Evolutionary conservation across 83 land plant species (phyloP).

Genomic region (Picea abies): DNA sequence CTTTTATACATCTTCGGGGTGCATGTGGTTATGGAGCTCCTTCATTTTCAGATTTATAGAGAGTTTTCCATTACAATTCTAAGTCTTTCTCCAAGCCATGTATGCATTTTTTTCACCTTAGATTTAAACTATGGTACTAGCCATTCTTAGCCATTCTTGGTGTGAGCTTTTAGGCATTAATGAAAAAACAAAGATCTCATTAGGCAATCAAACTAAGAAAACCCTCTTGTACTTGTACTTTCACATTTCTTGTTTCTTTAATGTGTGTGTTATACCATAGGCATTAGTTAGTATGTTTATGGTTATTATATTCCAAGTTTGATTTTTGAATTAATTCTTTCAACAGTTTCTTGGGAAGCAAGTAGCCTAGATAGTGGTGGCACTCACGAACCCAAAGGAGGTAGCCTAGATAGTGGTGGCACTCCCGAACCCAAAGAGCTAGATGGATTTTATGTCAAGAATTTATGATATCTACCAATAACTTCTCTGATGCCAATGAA

Average conservation of each 20-base stretch:
- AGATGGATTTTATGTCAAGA: slow-evolving; percentile 71
- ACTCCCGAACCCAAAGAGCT: slow-evolving; percentile 72
- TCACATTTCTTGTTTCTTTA: not conserved
- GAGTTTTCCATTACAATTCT: slow-evolving; percentile 22
- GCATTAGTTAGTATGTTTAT: not conserved
- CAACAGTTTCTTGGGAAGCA: slow-evolving; percentile 62
- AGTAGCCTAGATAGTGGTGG: not conserved
- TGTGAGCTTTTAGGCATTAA: slow-evolving; percentile 48
- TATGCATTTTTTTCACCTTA: slow-evolving; percentile 24
- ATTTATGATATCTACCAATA: slow-evolving; percentile 57
- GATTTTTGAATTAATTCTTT: not conserved
- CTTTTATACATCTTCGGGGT: too few relatives aligned
- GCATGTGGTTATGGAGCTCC: slow-evolving; percentile 27
- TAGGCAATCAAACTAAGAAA: slow-evolving; percentile 32
- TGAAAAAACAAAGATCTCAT: slow-evolving; percentile 58
- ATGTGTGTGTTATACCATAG: not conserved
- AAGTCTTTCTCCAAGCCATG: slow-evolving; percentile 44
- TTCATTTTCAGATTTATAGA: slow-evolving; percentile 45
- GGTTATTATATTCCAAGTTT: not conserved
- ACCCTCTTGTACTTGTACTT: slow-evolving; percentile 44
- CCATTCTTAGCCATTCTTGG: slow-evolving; percentile 19
- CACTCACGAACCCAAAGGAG: too few relatives aligned
- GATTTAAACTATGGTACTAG: too few relatives aligned
- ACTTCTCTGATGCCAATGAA: slow-evolving; percentile 55
- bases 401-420: slow-evolving; percentile 51